Conservation (phyloP, 495 filamentous ascomycete genomes). For the Neurospora hispaniola region DNA sequence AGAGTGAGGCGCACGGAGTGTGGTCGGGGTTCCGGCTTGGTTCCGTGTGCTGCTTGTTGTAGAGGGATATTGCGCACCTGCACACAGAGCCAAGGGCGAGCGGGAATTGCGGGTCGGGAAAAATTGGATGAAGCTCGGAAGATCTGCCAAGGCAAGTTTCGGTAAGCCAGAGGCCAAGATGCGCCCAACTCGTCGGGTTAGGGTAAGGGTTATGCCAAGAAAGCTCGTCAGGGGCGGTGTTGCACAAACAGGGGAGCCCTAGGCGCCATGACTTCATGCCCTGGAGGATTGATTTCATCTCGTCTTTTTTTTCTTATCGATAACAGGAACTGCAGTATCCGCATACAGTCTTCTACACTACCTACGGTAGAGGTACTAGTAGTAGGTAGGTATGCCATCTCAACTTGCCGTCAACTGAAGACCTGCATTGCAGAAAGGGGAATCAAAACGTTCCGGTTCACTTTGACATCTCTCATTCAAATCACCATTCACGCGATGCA, state of each 20-base stretch:
- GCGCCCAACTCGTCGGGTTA: background rate
- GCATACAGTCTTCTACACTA: background rate
- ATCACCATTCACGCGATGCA: background rate
- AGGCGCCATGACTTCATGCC: background rate
- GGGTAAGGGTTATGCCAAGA: background rate
- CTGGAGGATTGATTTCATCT: background rate
- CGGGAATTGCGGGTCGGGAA: slow-evolving; percentile 11
- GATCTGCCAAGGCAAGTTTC: slow-evolving; percentile 23
- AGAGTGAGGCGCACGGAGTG: background rate
- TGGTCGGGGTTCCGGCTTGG: background rate
- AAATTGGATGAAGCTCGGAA: slow-evolving; percentile 25
- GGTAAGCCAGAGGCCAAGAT: background rate
- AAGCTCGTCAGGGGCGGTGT: background rate
- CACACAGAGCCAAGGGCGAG: slow-evolving; percentile 3
- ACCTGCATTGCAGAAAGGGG: background rate
- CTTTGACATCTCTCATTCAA: background rate
- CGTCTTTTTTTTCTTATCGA: background rate
- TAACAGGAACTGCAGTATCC: background rate
- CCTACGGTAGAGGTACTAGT: no score
- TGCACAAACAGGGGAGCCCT: background rate
- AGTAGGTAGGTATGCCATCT: background rate
- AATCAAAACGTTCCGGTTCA: background rate
- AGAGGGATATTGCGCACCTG: slow-evolving; percentile 19
- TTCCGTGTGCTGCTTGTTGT: slow-evolving; percentile 3
- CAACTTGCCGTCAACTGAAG: background rate